Evolutionary conservation across 2,329 filamentous ascomycete genomes (phyloP).

Genomic region (Alternaria alternata): DNA sequence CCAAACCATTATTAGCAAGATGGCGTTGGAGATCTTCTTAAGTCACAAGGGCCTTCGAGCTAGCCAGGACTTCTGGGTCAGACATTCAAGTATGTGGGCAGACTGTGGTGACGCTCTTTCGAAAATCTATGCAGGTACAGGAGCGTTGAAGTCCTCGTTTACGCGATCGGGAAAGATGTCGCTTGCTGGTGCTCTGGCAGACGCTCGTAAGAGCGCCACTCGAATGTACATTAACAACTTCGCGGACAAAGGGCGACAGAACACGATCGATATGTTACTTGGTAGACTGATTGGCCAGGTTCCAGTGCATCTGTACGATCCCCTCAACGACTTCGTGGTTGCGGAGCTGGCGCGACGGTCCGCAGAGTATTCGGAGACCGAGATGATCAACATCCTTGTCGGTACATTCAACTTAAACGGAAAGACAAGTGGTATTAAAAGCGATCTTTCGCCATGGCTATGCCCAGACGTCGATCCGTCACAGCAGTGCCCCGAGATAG

Average conservation of each 20-base stretch:
- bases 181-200: conserved; percentile 89
- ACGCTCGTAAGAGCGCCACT: conserved; percentile 92
- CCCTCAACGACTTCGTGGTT: conserved; percentile 89
- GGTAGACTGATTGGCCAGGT: conserved; percentile 84
- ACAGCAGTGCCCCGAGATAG: conserved; percentile 78
- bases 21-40: conserved; percentile 88
- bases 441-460: conserved; percentile 87
- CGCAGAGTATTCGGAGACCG: conserved; percentile 76
- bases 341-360: conserved; percentile 73
- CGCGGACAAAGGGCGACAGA: conserved; percentile 88
- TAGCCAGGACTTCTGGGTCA: conserved; percentile 84
- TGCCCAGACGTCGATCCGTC: conserved; percentile 69
- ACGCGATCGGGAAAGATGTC: conserved; percentile 97
- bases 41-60: conserved; percentile 74
- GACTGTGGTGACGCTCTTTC: conserved; percentile 96
- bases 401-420: conserved; percentile 97
- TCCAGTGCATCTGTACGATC: conserved; percentile 88
- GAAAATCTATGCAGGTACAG: conserved; percentile 95
- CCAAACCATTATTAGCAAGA: conserved; percentile 92
- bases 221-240: conserved; percentile 98
- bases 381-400: conserved; percentile 79
- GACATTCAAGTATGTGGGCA: conserved; percentile 93
- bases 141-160: conserved; percentile 93
- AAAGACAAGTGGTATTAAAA: conserved; percentile 75
- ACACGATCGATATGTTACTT: conserved; percentile 92